Percentiles rank a stretch among this genome's conserved stretches.
phyloP scores from a whole-genome alignment of 2,329 filamentous ascomycete species.

The Aureobasidium sp. region DNA sequence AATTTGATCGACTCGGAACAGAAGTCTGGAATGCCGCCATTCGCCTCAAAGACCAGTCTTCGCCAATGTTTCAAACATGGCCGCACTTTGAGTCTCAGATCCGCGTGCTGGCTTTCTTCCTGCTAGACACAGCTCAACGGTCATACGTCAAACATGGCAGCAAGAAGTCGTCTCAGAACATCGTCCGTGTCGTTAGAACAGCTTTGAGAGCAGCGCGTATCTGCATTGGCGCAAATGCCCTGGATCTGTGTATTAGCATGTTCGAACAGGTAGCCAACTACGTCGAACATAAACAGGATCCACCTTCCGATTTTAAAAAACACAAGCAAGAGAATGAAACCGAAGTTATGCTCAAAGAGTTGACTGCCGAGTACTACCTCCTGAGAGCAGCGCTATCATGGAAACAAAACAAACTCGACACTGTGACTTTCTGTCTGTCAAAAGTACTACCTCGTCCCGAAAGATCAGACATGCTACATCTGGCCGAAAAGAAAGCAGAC shows the following conservation, averaged over 20 bases:
- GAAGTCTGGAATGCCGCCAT: conserved; percentile 63
- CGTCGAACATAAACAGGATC: conserved; percentile 21
- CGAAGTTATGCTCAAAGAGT: conserved; percentile 28
- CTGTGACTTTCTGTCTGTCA: conserved; percentile 70
- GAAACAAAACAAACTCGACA: conserved; percentile 63
- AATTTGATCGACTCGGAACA: conserved; percentile 51
- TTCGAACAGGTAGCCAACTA: conserved; percentile 59
- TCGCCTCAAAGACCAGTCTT: conserved; percentile 32
- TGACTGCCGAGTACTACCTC: conserved; percentile 58
- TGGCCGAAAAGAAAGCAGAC: conserved; percentile 58
- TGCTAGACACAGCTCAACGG: conserved; percentile 55
- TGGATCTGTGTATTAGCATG: conserved; percentile 52
- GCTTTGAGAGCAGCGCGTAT: conserved; percentile 58
- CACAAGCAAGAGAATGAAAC: conserved; percentile 18
- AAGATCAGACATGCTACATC: conserved; percentile 40
- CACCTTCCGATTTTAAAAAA: neutral
- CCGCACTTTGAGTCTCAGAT: conserved; percentile 29
- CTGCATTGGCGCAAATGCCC: conserved; percentile 54
- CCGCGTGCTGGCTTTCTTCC: conserved; percentile 56
- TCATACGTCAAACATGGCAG: conserved; percentile 20
- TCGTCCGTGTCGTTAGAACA: conserved; percentile 55
- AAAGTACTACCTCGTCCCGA: conserved; percentile 44
- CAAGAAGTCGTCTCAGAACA: conserved; percentile 26
- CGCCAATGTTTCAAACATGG: conserved; percentile 7
- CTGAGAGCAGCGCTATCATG: conserved; percentile 66